Percentiles rank a stretch among this genome's conserved stretches.
Conservation (phyloP, 1,139 yeast species). For the Yamadazyma sp. region DNA sequence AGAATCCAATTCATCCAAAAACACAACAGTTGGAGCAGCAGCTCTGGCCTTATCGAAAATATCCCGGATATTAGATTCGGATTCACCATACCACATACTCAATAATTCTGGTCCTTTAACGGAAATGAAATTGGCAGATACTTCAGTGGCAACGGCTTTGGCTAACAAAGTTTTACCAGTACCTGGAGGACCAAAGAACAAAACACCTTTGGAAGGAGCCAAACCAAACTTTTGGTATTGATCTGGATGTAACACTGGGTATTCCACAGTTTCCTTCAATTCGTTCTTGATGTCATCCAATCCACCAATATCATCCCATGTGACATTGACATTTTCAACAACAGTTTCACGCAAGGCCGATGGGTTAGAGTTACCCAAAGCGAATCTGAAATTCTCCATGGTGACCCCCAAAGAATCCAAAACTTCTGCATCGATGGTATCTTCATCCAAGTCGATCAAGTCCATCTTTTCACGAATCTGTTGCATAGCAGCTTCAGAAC, state of each 20-base stretch:
- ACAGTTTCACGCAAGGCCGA: conserved; percentile 99
- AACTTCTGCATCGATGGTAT: conserved; percentile 96
- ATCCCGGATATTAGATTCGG: conserved; percentile 95
- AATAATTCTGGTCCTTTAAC: conserved; percentile 97
- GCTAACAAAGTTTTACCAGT: conserved; percentile 98
- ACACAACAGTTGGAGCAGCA: conserved; percentile 97
- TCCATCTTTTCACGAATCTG: conserved; percentile 99
- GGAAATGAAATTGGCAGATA: conserved; percentile 92
- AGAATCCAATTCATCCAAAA: conserved; percentile 95
- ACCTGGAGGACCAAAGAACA: conserved; percentile 99
- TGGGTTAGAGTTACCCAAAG: conserved; percentile 97
- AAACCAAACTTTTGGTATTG: conserved; percentile 97
- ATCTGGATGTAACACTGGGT: conserved; percentile 98
- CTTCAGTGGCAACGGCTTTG: conserved; percentile 98
- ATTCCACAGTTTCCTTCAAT: conserved; percentile 97
- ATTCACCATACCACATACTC: conserved; percentile 99
- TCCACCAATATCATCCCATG: conserved; percentile 98
- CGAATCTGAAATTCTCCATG: conserved; percentile 98
- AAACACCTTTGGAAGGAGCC: conserved; percentile 96
- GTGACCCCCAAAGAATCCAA: conserved; percentile 96
- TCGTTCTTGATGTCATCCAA: conserved; percentile 93
- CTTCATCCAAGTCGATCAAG: conserved; percentile 94
- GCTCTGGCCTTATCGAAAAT: conserved; percentile 98
- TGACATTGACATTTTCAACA: conserved; percentile 96
- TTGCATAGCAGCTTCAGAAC: conserved; percentile 95